phyloP scores from a whole-genome alignment of 768 basidiomycete genomes.

The Russula abietina region DNA sequence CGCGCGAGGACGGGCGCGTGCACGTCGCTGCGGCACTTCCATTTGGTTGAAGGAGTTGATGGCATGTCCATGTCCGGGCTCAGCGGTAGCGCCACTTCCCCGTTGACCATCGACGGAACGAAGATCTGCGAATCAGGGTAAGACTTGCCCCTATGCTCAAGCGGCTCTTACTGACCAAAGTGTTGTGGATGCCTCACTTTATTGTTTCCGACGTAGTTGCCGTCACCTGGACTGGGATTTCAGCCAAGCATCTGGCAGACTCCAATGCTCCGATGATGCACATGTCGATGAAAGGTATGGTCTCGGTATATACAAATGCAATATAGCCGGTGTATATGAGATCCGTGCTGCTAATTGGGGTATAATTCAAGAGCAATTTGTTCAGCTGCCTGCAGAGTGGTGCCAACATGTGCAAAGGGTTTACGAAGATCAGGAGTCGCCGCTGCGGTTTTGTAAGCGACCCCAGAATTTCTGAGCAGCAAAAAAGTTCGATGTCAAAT shows the following conservation, averaged over 20 bases:
- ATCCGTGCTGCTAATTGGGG: constrained; percentile 13
- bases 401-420: constrained; percentile 4
- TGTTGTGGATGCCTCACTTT: constrained; percentile 9
- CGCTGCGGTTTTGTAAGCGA: constrained; percentile 3
- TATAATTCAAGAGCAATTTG: not conserved
- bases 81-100: constrained; percentile 12
- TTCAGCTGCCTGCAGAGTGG: constrained; percentile 8
- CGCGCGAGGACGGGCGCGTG: constrained; percentile 18
- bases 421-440: constrained; percentile 16
- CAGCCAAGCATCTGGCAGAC: not conserved
- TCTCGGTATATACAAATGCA: not conserved
- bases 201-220: not conserved
- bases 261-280: constrained; percentile 11
- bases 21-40: constrained; percentile 15
- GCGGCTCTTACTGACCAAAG: not conserved
- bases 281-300: constrained; percentile 7
- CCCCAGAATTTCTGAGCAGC: constrained; percentile 5
- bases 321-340: not conserved
- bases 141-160: constrained; percentile 8
- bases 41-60: constrained; percentile 7
- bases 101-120: constrained; percentile 14
- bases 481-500: not conserved
- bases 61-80: constrained; percentile 16
- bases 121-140: constrained; percentile 15
- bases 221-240: constrained; percentile 8